phyloP scores from a whole-genome alignment of 345 rosid species.

The Barbarea vulgaris region DNA sequence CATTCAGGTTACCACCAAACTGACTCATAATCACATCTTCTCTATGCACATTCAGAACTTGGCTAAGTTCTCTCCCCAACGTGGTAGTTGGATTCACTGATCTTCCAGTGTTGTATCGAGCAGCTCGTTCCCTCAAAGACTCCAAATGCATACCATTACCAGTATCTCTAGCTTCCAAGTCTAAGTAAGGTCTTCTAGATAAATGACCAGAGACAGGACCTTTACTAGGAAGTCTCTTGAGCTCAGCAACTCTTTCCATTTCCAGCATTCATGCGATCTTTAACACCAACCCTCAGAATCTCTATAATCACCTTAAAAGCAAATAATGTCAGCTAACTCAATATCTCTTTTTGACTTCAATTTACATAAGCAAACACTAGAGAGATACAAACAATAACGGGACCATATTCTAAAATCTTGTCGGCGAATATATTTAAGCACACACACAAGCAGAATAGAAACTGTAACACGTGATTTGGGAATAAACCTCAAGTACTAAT shows the following conservation, averaged over 20 bases:
- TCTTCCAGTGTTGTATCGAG: slow-evolving; percentile 28
- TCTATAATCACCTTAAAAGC: slow-evolving; percentile 6
- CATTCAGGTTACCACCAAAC: slow-evolving; percentile 39
- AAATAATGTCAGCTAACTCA: slow-evolving; percentile 9
- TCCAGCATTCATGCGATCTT: slow-evolving; percentile 38
- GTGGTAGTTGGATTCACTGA: slow-evolving; percentile 34
- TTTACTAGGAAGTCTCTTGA: slow-evolving; percentile 58
- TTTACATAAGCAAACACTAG: background rate
- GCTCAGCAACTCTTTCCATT: slow-evolving; percentile 72
- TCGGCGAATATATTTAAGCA: slow-evolving; percentile 12
- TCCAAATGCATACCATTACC: slow-evolving; percentile 23
- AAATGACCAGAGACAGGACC: slow-evolving; percentile 49
- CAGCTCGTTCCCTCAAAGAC: slow-evolving; percentile 38
- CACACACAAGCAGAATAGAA: background rate
- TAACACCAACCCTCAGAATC: slow-evolving; percentile 43
- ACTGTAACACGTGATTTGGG: slow-evolving; percentile 3
- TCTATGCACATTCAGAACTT: slow-evolving; percentile 47
- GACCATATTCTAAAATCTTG: slow-evolving; percentile 22
- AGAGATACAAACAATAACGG: slow-evolving; percentile 7
- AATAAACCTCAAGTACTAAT: background rate
- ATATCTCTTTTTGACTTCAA: background rate
- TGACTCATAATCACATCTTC: slow-evolving; percentile 56
- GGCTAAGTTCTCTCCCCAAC: slow-evolving; percentile 46
- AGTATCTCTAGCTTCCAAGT: slow-evolving; percentile 30
- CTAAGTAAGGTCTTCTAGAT: slow-evolving; percentile 38